A percentile compares a stretch with the other conserved stretches of the same genome.
Conservation (phyloP, 192 early-diverging fungal species). For the Helicostylum pulchrum region DNA sequence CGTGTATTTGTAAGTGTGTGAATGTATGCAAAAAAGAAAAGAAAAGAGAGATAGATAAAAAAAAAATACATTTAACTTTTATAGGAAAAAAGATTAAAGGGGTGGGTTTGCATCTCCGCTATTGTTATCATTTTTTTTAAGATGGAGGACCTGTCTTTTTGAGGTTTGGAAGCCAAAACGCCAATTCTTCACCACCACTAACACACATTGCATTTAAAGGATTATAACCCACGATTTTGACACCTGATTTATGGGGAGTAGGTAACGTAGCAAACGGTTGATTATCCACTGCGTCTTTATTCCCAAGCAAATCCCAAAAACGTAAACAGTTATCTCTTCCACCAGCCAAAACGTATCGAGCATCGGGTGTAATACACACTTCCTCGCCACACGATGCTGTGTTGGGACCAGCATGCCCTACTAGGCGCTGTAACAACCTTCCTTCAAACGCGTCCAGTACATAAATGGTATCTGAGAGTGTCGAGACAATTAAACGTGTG, state of each 20-base stretch:
- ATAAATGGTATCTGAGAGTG: constrained; percentile 53
- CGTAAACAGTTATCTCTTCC: constrained; percentile 16
- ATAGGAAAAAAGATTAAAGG: not conserved
- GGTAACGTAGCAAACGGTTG: constrained; percentile 4
- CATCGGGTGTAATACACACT: constrained; percentile 69
- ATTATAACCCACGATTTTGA: constrained; percentile 50
- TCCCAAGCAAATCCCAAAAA: constrained; percentile 19
- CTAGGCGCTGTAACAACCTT: constrained; percentile 39
- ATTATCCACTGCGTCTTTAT: not conserved
- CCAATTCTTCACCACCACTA: too few relatives aligned
- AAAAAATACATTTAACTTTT: not conserved
- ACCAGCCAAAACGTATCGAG: constrained; percentile 67
- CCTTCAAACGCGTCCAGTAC: constrained; percentile 67
- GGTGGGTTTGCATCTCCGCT: not conserved
- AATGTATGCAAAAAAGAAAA: not conserved
- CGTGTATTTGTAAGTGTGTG: not conserved
- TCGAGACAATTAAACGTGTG: constrained; percentile 67
- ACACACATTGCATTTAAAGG: constrained; percentile 34
- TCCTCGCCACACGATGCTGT: constrained; percentile 45
- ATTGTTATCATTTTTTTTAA: not conserved
- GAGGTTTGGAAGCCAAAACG: too few relatives aligned
- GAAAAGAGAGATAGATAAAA: not conserved
- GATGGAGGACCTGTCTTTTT: not conserved
- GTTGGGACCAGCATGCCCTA: constrained; percentile 40
- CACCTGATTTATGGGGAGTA: constrained; percentile 1